Base-by-base conservation (phyloP, 2,329 filamentous ascomycete genomes). In the Venturia nashicola region DNA sequence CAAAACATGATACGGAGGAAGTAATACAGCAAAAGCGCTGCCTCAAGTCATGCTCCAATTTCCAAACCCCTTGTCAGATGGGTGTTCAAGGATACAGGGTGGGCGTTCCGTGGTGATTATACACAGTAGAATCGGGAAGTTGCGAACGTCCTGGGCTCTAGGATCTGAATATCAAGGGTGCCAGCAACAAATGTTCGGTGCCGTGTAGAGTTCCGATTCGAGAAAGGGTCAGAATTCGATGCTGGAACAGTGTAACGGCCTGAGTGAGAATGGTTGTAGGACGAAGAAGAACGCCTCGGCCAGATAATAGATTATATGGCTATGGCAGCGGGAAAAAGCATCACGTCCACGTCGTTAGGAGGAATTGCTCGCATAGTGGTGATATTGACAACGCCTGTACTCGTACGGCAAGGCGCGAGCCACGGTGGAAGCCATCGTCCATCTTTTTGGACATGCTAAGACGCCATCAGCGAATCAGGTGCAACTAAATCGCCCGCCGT, bases 331-430 rank as follows among this genome's bases (percentile, higher is more conserved):
- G 27, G 14, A 18, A 32, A 57, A 36, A 36, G 51, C 51, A 55
- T 14, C 12, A 18, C 27, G 27, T 36, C 51, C 12, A 34, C 27
- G 27, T 57, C 51, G 51, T 57, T 11, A n/a, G 32, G 51, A 57
- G 51, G 51, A 36, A 57, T 57, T 57, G 51, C 51, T 57, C 51
- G 51, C 51, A 55, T 36, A 34, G 51, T 57, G 51, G 51, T 57
- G 51, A n/a, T 57, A 57, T 55, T 20, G 48, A 55, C 6, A 55
- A 34, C 48, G 48, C 48, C 11, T 16, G 51, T n/a, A n/a, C n/a
- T n/a, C n/a, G n/a, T n/a, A 57, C 51, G 51, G 51, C 51, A 36
- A 57, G 51, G 27, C 51, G 51, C 23, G n/a, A 57, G 32, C 51
- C 32, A 57, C 51, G 27, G 51, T 36, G 51, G 51, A 57, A 36